Base-by-base conservation (phyloP, 257 asterid genomes). In the Solanum commersonii region DNA sequence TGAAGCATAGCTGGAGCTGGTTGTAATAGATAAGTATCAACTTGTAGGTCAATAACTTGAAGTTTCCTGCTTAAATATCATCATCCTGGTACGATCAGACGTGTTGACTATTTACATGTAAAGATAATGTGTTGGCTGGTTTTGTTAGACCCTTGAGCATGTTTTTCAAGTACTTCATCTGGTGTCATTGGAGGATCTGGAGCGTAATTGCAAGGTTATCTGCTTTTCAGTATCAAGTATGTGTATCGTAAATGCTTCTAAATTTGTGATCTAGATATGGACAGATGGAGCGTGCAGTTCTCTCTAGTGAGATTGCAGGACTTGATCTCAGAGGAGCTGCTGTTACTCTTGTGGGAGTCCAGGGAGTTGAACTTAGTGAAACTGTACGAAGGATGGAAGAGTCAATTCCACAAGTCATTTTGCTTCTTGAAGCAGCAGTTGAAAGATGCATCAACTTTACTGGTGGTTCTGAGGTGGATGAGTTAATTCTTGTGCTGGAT, bases 361-460 rank as follows among this genome's bases (percentile, higher is more conserved):
- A 97, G 92, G 98, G 99, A 70, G 98, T 97, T 78, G 99, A 97
- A 91, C 99, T 97, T 82, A 97, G 99, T 90, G 99, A 97, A 90
- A 93, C 99, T 59, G 98, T 97, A 87, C 90, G 98, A 90, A 94
- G 99, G 90, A 96, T 96, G 98, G 99, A 97, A 93, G 99, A 97
- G 92, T 93, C 99, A 71, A 93, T 97, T 88, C 98, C 99, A 46
- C 95, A 90, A 85, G 96, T 95, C 91, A 94, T 96, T 92, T 89
- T 95, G 72, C 95, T 94, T 81, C 98, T 97, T 89, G 99, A 97
- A 92, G 95, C 98, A 87, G 97, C 99, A 87, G 97, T 93, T 18
- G 99, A 97, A 89, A 94, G 99, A 94, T 97, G 99, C 91, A 93
- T 97, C 82, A 95, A 91, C 89, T 94, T 97, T 77, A 97, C 99